These are phyloP conservation scores for Fusarium sp. DNA, from an alignment of 2,329 filamentous ascomycete genomes.

Conservation along the genomic window DNA sequence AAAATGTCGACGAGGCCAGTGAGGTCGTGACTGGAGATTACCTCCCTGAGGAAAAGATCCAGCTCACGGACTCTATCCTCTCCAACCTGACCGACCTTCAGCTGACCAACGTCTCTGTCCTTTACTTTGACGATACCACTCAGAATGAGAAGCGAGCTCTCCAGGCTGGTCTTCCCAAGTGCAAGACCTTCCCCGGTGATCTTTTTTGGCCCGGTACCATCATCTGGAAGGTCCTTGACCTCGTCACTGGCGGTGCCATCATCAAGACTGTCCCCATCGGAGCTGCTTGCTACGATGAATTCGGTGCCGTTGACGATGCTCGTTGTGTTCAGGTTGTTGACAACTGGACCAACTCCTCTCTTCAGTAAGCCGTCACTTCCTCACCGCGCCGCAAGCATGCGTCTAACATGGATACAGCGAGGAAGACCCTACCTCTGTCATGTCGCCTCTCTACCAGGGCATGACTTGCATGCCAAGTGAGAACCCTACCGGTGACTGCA, in stretches of 20 bases:
- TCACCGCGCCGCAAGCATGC: neutral
- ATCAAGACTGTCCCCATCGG: conserved; percentile 48
- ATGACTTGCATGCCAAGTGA: conserved; percentile 49
- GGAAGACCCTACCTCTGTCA: conserved; percentile 52
- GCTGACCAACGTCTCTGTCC: conserved; percentile 16
- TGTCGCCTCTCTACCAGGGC: conserved; percentile 54
- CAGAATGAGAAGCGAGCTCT: neutral
- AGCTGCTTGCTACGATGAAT: conserved; percentile 45
- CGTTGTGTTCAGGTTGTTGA: conserved; percentile 41
- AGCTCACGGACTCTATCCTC: conserved; percentile 27
- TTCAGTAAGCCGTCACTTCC: conserved; percentile 24
- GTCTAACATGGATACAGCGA: conserved; percentile 36
- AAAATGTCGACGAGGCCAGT: conserved; percentile 12
- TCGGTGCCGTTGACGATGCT: conserved; percentile 38
- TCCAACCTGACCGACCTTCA: conserved; percentile 24
- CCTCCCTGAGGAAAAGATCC: conserved; percentile 29
- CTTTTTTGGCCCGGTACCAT: conserved; percentile 41
- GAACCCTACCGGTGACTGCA: conserved; percentile 42
- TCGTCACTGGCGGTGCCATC: conserved; percentile 47
- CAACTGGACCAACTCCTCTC: conserved; percentile 43
- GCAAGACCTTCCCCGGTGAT: conserved; percentile 51
- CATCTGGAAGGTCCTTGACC: conserved; percentile 49
- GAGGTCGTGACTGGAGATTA: conserved; percentile 26
- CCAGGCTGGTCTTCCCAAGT: conserved; percentile 14
- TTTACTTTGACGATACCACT: conserved; percentile 24